Conservation (phyloP, 352 stramenopile genomes). For the Pythium aristosporum region DNA sequence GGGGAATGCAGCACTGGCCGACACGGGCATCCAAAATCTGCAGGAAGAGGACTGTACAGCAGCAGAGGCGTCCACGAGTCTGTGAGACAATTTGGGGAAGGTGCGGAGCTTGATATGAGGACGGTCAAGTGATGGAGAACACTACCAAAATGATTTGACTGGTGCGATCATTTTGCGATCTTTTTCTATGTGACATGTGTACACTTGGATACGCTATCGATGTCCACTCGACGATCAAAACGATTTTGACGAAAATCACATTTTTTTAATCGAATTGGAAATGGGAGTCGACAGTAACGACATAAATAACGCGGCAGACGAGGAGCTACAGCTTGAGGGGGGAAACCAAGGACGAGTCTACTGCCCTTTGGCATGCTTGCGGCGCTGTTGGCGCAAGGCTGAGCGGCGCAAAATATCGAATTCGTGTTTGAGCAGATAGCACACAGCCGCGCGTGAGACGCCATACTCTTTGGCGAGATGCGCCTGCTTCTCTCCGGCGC, state of each 20-base stretch:
- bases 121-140: not conserved
- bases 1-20: not conserved
- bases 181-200: not conserved
- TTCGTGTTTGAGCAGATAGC: constrained; percentile 66
- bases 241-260: too few species aligned
- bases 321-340: too few species aligned
- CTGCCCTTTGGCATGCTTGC: constrained; percentile 27
- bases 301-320: too few species aligned
- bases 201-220: not conserved
- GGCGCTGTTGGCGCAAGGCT: constrained; percentile 15
- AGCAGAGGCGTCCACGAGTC: not conserved
- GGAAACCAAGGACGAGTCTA: not conserved
- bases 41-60: not conserved
- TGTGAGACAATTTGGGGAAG: too few species aligned
- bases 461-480: constrained; percentile 67
- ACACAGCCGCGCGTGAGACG: constrained; percentile 59
- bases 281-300: too few species aligned
- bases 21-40: constrained; percentile 1
- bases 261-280: too few species aligned
- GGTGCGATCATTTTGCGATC: not conserved
- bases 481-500: constrained; percentile 57
- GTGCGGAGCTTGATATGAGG: not conserved
- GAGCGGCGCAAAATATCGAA: constrained; percentile 46
- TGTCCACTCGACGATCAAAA: too few species aligned
- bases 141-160: not conserved